Evolutionary conservation across 257 asterid genomes (phyloP).

Genomic region (Eustoma russellianum): DNA sequence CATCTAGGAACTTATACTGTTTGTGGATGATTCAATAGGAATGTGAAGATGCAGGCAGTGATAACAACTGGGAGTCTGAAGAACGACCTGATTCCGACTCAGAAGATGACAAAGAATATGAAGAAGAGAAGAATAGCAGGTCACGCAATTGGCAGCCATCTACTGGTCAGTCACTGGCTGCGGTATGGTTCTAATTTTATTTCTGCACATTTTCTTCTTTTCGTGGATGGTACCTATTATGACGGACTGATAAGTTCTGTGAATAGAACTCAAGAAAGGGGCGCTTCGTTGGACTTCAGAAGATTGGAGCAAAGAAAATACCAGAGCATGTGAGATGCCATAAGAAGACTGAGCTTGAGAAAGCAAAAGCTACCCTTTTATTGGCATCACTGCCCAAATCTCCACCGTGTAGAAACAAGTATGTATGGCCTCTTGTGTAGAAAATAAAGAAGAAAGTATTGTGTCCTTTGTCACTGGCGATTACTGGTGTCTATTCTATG

Average conservation of each 20-base stretch:
- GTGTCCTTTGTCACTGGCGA: neutral
- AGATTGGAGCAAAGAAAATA: slow-evolving; percentile 76
- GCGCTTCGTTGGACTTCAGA: slow-evolving; percentile 67
- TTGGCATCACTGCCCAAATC: slow-evolving; percentile 87
- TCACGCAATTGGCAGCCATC: slow-evolving; percentile 25
- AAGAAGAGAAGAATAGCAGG: slow-evolving; percentile 32
- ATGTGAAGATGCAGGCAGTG: slow-evolving; percentile 48
- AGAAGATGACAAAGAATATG: slow-evolving; percentile 50
- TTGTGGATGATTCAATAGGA: slow-evolving; percentile 30
- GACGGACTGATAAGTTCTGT: slow-evolving; percentile 18
- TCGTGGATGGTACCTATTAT: slow-evolving; percentile 14
- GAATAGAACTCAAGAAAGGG: slow-evolving; percentile 76
- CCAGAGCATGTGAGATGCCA: slow-evolving; percentile 81
- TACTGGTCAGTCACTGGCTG: slow-evolving; percentile 56
- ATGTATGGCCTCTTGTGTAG: slow-evolving; percentile 13
- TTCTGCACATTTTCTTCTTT: neutral
- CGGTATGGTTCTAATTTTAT: slow-evolving; percentile 40
- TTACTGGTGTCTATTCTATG: slow-evolving; percentile 8
- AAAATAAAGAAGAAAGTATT: no score
- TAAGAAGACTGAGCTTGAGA: slow-evolving; percentile 82
- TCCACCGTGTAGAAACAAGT: slow-evolving; percentile 88
- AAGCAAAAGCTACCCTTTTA: slow-evolving; percentile 79
- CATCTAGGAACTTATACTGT: slow-evolving; percentile 11
- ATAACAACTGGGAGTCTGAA: slow-evolving; percentile 56
- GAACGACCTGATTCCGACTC: slow-evolving; percentile 41